Conservation (phyloP, 331 rosid genomes). For the Rosa hybrid region DNA sequence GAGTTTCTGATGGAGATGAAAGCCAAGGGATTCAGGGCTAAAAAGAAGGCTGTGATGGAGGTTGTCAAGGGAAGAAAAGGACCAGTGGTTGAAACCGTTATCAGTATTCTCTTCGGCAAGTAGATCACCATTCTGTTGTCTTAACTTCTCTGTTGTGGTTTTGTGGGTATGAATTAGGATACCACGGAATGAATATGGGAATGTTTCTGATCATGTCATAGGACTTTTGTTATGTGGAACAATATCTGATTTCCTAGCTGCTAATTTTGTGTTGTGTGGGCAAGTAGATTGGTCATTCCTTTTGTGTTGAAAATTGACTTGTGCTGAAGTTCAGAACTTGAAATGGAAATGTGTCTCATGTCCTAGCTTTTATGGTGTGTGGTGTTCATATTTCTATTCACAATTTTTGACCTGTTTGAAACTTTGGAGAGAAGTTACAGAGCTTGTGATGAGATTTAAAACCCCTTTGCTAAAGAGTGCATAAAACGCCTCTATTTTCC, state of each 20-base stretch:
- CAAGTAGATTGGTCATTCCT: not conserved
- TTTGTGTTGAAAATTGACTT: not conserved
- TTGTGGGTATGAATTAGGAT: not conserved
- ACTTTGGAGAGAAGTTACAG: not conserved
- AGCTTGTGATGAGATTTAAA: not conserved
- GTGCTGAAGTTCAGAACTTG: not conserved
- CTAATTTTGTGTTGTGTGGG: not conserved
- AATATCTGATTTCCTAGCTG: not conserved
- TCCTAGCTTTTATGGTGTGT: not conserved
- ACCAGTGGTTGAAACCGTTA: constrained; percentile 41
- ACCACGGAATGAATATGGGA: not conserved
- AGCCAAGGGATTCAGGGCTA: constrained; percentile 53
- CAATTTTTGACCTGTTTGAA: not conserved
- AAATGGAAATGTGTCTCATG: not conserved
- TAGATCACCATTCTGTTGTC: constrained; percentile 14
- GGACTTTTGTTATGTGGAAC: not conserved
- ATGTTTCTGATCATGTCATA: not conserved
- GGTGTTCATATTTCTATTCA: not conserved
- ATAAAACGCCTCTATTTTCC: too few relatives aligned
- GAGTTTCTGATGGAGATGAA: constrained; percentile 51
- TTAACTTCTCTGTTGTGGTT: not conserved
- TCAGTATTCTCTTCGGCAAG: constrained; percentile 53
- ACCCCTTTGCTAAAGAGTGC: too few relatives aligned
- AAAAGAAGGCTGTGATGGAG: constrained; percentile 57
- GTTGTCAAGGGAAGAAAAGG: constrained; percentile 47